Base-by-base conservation (phyloP, 2,329 filamentous ascomycete species). In the Colletotrichum sp. region DNA sequence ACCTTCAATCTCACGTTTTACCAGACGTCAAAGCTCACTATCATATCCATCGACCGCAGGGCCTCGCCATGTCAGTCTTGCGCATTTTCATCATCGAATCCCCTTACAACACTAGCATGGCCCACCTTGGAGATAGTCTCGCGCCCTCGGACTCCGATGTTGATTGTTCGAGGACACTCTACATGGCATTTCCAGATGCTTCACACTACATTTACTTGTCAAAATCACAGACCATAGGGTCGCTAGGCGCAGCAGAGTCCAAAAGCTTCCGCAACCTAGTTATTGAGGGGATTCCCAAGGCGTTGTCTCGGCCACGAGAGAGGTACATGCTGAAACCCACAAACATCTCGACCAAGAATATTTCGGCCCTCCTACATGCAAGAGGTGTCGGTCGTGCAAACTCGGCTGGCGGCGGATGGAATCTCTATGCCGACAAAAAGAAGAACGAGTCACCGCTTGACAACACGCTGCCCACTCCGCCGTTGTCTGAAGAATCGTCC, bases 21-120 rank as follows among this genome's bases (percentile, higher is more conserved):
- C 94, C 95, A 2, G 90, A 97, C 74, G 91, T 96, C 79, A 98
- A 97, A 83, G 94, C 94, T 7, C 94, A 98, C 84, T 97, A 95
- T 83, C 93, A 95, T 79, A 91, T 97, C 76, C 92, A 94, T 78
- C 91, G 93, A n/a, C 93, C 94, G 69, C 88, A 90, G 69, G 88
- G 89, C 2, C 87, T 94, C n/a, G 92, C 94, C 0, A 86, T 97
- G 6, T 89, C 94, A 1, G 88, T 97, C 30, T 86, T 98, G n/a
- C 92, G 95, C 67, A 92, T 98, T 61, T 94, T 95, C 80, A 91
- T 96, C 74, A 87, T 95, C 77, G 94, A 97, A 82, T 95, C 94
- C 2, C 95, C 95, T 0, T 98, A 98, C 82, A 76, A 43, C 30
- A 77, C 66, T 9, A 94, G 93, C 79, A 92, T 91, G 18, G 86